phyloP scores from a whole-genome alignment of 306 rosid genomes.

The Aeschynomene evenia region DNA sequence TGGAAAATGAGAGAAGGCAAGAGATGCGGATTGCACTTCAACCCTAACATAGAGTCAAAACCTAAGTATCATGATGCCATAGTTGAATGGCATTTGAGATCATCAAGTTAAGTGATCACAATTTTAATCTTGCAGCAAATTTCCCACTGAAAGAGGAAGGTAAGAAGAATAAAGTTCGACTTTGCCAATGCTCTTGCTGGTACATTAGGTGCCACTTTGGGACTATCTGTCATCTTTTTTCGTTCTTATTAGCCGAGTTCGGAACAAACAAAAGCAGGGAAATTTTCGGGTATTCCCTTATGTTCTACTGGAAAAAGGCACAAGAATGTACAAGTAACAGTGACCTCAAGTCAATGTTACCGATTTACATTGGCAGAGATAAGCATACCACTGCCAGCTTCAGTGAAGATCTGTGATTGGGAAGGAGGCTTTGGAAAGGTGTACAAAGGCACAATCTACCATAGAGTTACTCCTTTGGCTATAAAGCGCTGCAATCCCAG shows the following conservation, averaged over 20 bases:
- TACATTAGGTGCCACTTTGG: slow-evolving; percentile 24
- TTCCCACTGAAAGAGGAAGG: slow-evolving; percentile 17
- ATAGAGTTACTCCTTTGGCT: slow-evolving; percentile 31
- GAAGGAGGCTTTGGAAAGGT: slow-evolving; percentile 58
- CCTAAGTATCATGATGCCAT: slow-evolving; percentile 39
- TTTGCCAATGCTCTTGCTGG: neutral
- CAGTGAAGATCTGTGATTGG: slow-evolving; percentile 34
- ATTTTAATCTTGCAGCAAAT: slow-evolving; percentile 33
- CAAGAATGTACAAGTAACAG: slow-evolving; percentile 18
- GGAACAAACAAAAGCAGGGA: slow-evolving; percentile 12
- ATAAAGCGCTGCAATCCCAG: slow-evolving; percentile 43
- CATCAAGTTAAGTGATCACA: slow-evolving; percentile 39
- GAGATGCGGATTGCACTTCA: slow-evolving; percentile 34
- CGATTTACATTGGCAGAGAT: slow-evolving; percentile 40
- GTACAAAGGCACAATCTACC: slow-evolving; percentile 39
- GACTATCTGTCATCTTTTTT: neutral
- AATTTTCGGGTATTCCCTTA: neutral
- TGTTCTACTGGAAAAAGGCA: neutral
- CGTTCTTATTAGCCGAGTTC: neutral
- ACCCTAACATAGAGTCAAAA: slow-evolving; percentile 34
- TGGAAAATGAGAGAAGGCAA: slow-evolving; percentile 17
- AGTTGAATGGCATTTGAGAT: slow-evolving; percentile 49
- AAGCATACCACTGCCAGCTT: slow-evolving; percentile 39
- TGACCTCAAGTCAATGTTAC: slow-evolving; percentile 26
- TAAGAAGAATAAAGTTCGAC: neutral